Conservation (phyloP, 805 yeast species). For the Wickerhamiella dianesei region DNA sequence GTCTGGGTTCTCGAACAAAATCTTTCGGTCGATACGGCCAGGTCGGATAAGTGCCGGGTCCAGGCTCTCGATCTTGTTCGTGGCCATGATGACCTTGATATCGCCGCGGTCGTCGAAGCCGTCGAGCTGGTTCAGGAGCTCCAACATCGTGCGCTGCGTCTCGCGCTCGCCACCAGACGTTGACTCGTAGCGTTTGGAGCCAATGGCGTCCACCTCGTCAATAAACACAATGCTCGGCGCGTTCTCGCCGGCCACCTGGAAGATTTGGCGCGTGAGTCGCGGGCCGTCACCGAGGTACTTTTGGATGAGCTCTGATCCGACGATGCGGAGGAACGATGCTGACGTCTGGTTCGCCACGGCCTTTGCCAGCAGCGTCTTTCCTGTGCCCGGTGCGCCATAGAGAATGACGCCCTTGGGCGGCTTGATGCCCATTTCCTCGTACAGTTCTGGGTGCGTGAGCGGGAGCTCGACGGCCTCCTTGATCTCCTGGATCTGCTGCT, state of each 20-base stretch:
- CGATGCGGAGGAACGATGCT: conserved; percentile 90
- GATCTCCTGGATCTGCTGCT: conserved; percentile 90
- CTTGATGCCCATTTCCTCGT: conserved; percentile 97
- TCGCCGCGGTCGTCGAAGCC: conserved; percentile 97
- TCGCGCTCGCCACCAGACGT: conserved; percentile 93
- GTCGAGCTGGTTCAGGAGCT: conserved; percentile 83
- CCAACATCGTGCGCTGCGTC: conserved; percentile 96
- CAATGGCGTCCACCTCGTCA: conserved; percentile 98
- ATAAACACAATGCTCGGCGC: conserved; percentile 98
- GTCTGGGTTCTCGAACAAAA: conserved; percentile 91
- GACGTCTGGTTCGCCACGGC: conserved; percentile 98
- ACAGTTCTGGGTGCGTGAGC: conserved; percentile 87
- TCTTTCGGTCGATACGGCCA: conserved; percentile 93
- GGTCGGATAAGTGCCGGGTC: conserved; percentile 96
- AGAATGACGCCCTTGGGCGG: conserved; percentile 97
- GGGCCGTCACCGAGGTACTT: conserved; percentile 98
- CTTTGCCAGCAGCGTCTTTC: conserved; percentile 87
- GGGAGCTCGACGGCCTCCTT: conserved; percentile 96
- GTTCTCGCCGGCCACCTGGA: conserved; percentile 91
- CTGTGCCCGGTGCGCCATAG: conserved; percentile 97
- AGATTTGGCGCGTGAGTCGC: conserved; percentile 80
- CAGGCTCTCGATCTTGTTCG: conserved; percentile 82
- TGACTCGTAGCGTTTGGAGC: conserved; percentile 90
- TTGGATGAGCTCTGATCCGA: conserved; percentile 93
- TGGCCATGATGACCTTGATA: conserved; percentile 96